Evolutionary conservation across 2,329 filamentous ascomycete genomes (phyloP).

Genomic region (Colletotrichum plurivorum): DNA sequence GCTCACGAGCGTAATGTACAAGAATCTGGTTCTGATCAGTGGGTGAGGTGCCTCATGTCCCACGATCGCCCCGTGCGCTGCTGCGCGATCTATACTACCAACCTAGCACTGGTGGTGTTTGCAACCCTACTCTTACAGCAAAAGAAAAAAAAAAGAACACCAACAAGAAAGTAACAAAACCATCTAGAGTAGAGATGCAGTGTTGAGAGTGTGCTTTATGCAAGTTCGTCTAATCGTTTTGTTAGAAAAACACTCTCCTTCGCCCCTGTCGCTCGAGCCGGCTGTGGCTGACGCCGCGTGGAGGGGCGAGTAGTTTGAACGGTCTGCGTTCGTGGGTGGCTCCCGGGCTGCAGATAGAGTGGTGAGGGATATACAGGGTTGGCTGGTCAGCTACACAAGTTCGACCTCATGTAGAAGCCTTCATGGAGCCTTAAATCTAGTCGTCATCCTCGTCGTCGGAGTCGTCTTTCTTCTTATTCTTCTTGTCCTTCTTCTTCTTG

Average conservation of each 20-base stretch:
- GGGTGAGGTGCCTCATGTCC: constrained; percentile 5
- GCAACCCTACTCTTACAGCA: constrained; percentile 36
- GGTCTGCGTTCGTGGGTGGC: not conserved
- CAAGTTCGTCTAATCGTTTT: constrained; percentile 36
- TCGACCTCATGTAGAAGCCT: not conserved
- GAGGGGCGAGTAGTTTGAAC: not conserved
- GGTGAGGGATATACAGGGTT: not conserved
- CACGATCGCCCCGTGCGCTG: not conserved
- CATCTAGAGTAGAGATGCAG: constrained; percentile 40
- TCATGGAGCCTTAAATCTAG: constrained; percentile 4
- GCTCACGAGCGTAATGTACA: constrained; percentile 34
- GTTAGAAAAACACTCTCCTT: constrained; percentile 5
- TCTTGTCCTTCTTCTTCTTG: constrained; percentile 45
- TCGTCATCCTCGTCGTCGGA: constrained; percentile 51
- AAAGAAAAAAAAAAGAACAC: constrained; percentile 4
- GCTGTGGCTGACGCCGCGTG: not conserved
- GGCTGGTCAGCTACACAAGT: not conserved
- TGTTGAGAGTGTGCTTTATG: constrained; percentile 22
- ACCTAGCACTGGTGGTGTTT: not conserved
- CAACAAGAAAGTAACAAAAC: not conserved
- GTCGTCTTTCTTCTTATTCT: constrained; percentile 39
- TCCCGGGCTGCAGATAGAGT: not conserved
- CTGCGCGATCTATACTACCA: constrained; percentile 30
- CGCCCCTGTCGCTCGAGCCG: not conserved
- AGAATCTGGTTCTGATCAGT: constrained; percentile 23